These are phyloP conservation scores for Cyphellophora attinorum DNA, from an alignment of 2,329 filamentous ascomycete genomes.

Conservation along the genomic window DNA sequence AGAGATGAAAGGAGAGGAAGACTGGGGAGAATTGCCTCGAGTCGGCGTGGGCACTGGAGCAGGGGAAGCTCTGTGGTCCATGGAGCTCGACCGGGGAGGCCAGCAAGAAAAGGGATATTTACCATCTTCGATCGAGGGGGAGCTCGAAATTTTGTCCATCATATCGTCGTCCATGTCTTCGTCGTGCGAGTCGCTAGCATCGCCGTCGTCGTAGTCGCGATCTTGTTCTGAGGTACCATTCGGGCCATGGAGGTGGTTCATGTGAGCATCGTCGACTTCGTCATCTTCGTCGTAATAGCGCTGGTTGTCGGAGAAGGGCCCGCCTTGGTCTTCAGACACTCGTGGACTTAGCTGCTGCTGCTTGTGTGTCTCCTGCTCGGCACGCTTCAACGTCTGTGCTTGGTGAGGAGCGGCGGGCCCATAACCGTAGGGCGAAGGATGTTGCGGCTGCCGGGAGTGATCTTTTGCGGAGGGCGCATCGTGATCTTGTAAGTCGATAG, in stretches of 20 bases:
- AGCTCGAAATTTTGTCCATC: slow-evolving; percentile 98
- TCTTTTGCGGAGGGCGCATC: slow-evolving; percentile 75
- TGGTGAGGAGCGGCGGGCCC: slow-evolving; percentile 67
- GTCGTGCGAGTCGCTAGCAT: slow-evolving; percentile 54
- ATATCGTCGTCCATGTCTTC: slow-evolving; percentile 81
- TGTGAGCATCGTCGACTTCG: slow-evolving; percentile 47
- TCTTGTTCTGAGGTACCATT: slow-evolving; percentile 12
- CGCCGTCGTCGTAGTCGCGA: slow-evolving; percentile 34
- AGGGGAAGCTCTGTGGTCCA: slow-evolving; percentile 22
- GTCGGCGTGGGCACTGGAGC: slow-evolving; percentile 16
- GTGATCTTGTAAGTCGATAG: slow-evolving; percentile 85
- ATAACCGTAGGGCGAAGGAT: slow-evolving; percentile 41
- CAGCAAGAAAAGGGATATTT: slow-evolving; percentile 50
- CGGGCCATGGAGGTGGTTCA: slow-evolving; percentile 10
- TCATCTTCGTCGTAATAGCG: slow-evolving; percentile 42
- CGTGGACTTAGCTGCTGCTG: slow-evolving; percentile 58
- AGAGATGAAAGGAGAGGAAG: slow-evolving; percentile 24
- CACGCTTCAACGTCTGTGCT: slow-evolving; percentile 71
- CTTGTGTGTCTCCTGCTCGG: slow-evolving; percentile 65
- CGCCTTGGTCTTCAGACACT: slow-evolving; percentile 25
- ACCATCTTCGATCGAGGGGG: slow-evolving; percentile 98
- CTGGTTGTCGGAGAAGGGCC: slow-evolving; percentile 6
- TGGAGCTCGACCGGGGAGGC: slow-evolving; percentile 32
- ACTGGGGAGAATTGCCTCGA: slow-evolving; percentile 18
- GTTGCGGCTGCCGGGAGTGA: slow-evolving; percentile 52